Evolutionary conservation across 1,139 yeast genomes (phyloP), one percentile per base, ranked within the genome.

Genomic region (Saccharomyces hybrid): DNA sequence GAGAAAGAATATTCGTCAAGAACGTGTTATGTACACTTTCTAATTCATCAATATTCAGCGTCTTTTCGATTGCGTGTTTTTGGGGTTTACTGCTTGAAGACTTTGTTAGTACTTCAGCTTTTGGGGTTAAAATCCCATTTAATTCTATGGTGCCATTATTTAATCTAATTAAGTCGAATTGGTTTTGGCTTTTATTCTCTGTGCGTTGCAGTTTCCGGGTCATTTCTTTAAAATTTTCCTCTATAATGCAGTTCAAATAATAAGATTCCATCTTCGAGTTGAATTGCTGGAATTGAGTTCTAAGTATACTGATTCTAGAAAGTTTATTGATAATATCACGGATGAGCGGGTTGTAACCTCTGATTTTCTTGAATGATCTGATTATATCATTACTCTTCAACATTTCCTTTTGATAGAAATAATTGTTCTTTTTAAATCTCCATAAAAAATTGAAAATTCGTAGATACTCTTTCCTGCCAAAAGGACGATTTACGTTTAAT

Each of bases 371-470:
- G 51, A 63, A 62, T 9, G 65, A 61, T 51, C 63, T 60, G 60
- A 60, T 71, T 72, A 67, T 48, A 27, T 70, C 73, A 60, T 74
- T 78, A 9, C 75, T 62, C 8, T 66, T 64, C 27, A 68, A 62
- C 86, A 87, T 82, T 19, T 77, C 72, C 5, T 63, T 66, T 55
- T 78, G 75, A 57, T 86, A 73, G 54, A 81, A 72, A 62, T 71
- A 76, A 34, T 79, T 78, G 31, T 85, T 78, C 58, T 88, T 84
- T 58, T 84, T 80, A 47, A 91, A 72, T 59, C 85, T 81, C 91
- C 97, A 88, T 44, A 93, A 70, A 64, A 90, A 88, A 65, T 90
- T 88, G 73, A 93, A 93, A 62, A 91, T 80, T 62, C 88, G 80
- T 54, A 89, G 75, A 66, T 93, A 93, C 59, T 85, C 89, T 50